These are phyloP conservation scores for Polytrichum commune DNA, from an alignment of 225 moss, liverwort and hornwort species.

Conservation along the genomic window DNA sequence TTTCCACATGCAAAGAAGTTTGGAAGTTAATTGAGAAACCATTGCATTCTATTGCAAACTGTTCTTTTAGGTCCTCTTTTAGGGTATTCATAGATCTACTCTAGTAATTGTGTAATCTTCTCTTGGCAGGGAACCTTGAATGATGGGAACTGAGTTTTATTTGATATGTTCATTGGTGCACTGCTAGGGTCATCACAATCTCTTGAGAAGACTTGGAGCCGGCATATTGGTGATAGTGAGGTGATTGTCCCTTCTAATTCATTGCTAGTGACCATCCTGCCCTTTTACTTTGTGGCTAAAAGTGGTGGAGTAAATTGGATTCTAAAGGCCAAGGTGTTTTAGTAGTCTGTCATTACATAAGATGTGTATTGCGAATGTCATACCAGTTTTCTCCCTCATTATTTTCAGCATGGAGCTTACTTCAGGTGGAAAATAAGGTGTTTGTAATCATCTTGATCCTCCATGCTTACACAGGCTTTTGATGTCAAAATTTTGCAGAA, in stretches of 20 bases:
- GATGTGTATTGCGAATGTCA: not conserved
- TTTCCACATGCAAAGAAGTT: not conserved
- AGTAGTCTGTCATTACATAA: not conserved
- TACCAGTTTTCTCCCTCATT: too few relatives aligned
- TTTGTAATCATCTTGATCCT: too few relatives aligned
- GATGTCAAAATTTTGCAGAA: too few relatives aligned
- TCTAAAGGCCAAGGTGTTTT: not conserved
- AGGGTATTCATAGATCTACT: not conserved
- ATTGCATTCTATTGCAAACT: too few relatives aligned
- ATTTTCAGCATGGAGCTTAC: too few relatives aligned
- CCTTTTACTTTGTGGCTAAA: too few relatives aligned
- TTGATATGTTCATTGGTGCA: conserved; percentile 1
- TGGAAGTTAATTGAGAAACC: not conserved
- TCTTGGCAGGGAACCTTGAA: not conserved
- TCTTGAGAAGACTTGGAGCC: conserved; percentile 35
- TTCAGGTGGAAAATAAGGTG: too few relatives aligned
- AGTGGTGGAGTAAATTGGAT: not conserved
- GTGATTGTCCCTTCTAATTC: conserved; percentile 23
- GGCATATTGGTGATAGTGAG: conserved; percentile 41
- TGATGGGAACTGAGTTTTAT: not conserved
- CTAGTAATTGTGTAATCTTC: not conserved
- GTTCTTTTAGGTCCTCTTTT: not conserved
- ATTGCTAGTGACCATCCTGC: not conserved
- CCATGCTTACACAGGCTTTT: too few relatives aligned
- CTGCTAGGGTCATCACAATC: conserved; percentile 53